Base-by-base conservation (phyloP, 1,284 basidiomycete genomes). In the Irpex sp. region DNA sequence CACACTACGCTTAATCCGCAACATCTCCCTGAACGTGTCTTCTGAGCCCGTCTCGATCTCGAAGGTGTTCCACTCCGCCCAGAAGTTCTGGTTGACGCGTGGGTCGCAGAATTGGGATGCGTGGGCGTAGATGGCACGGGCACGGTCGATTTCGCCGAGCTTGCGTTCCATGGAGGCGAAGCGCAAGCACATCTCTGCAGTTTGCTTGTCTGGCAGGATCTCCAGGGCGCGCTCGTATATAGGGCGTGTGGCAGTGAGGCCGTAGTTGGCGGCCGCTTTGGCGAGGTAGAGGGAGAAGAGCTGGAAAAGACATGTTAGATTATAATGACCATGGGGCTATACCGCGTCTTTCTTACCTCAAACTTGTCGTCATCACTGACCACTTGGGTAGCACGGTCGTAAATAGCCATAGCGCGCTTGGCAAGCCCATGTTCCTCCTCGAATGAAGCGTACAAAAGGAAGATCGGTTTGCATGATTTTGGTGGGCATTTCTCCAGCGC, bases 61-160 rank as follows among this genome's bases (percentile, higher is more conserved):
- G 79, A 99, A 99, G 59, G 82, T 82, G 76, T 98, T 97, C 97
- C 97, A 99, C 75, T 96, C 94, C 57, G 84, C 79, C 97, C 97
- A 99, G 82, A 98, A 99, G 65, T 90, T 89, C 58, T 93, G 86
- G 71, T 92, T 84, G 66, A 92, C 86, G 39, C 97, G 86, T 17
- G 97, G 96, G 74, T 99, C 97, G 77, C 96, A 99, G 83, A 99
- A 98, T 73, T 99, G 97, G 35, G 93, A 94, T 0, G 96, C 96
- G 73, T 99, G 96, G 0, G 94, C 96, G 71, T 97, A 99, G 70
- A 99, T 93, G 0, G 95, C 92, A 60, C 97, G 87, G 5, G 97
- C 97, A 46, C 97, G 87, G 78, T 99, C 97, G 74, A 99, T 97
- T 79, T 99, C 97, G 65, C 97, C 97, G 43, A 99, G 86, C 77